Percentiles rank a stretch among this genome's conserved stretches.
phyloP scores from a whole-genome alignment of 116 monocot genomes.

The Thalassia testudinum region DNA sequence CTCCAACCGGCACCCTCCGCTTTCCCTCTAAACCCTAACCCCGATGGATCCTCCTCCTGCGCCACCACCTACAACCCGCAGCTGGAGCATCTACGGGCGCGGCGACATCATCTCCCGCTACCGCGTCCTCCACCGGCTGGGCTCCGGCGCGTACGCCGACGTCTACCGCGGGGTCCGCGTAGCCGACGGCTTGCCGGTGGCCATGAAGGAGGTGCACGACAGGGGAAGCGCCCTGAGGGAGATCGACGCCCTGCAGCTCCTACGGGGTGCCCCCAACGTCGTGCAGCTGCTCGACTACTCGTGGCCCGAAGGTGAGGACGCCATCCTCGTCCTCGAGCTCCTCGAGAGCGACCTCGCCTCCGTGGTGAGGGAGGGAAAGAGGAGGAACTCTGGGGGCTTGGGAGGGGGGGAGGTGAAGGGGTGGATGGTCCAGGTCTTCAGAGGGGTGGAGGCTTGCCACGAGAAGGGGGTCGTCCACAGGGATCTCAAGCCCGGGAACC shows the following conservation, averaged over 20 bases:
- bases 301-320: constrained; percentile 70
- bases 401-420: constrained; percentile 37
- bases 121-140: constrained; percentile 58
- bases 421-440: constrained; percentile 82
- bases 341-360: constrained; percentile 46
- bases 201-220: constrained; percentile 94
- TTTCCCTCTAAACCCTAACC: too few species aligned
- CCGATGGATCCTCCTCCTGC: constrained; percentile 2
- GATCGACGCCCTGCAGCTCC: constrained; percentile 59
- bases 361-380: constrained; percentile 44
- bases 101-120: constrained; percentile 59
- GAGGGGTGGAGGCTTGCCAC: constrained; percentile 67
- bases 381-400: constrained; percentile 13
- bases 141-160: constrained; percentile 91
- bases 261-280: constrained; percentile 48
- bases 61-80: constrained; percentile 14
- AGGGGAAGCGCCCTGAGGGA: constrained; percentile 65
- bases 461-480: constrained; percentile 43
- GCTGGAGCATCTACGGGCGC: constrained; percentile 96
- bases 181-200: constrained; percentile 50
- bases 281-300: constrained; percentile 59
- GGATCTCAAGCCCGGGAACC: constrained; percentile 82
- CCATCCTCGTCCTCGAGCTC: constrained; percentile 76
- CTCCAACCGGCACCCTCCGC: too few species aligned
- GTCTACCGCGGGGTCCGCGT: constrained; percentile 72